These are phyloP conservation scores for Microbotryomycetes sp. DNA, from an alignment of 1,284 basidiomycete species.

Conservation along the genomic window DNA sequence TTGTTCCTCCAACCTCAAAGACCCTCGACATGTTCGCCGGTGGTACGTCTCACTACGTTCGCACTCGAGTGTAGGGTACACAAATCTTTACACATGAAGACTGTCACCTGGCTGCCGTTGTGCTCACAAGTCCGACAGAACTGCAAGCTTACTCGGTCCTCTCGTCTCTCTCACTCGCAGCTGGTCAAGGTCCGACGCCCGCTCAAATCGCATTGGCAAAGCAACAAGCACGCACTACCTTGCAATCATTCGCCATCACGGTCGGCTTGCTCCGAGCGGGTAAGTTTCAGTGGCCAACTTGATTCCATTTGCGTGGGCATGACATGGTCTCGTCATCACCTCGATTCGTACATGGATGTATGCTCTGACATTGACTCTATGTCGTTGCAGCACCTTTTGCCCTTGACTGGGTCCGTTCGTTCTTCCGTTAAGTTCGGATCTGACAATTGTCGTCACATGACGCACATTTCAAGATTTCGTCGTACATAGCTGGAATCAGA, in stretches of 20 bases:
- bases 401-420: conserved; percentile 11
- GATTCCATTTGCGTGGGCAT: neutral
- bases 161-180: neutral
- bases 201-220: conserved; percentile 27
- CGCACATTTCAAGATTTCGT: too few species aligned
- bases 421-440: conserved; percentile 9
- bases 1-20: neutral
- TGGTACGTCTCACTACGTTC: neutral
- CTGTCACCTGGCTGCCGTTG: too few species aligned
- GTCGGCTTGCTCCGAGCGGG: conserved; percentile 17
- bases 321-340: too few species aligned
- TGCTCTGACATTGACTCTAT: too few species aligned
- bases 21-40: neutral
- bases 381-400: conserved; percentile 23
- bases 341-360: neutral
- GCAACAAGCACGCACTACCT: conserved; percentile 12
- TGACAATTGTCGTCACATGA: too few species aligned
- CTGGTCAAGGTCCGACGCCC: conserved; percentile 10
- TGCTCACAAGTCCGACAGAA: too few species aligned
- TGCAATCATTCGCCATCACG: conserved; percentile 16
- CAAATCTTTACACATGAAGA: too few species aligned
- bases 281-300: neutral
- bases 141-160: too few species aligned
- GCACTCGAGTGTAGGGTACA: too few species aligned
- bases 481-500: too few species aligned